phyloP scores from a whole-genome alignment of 2,329 filamentous ascomycete species.

The Rhinocladiella similis region DNA sequence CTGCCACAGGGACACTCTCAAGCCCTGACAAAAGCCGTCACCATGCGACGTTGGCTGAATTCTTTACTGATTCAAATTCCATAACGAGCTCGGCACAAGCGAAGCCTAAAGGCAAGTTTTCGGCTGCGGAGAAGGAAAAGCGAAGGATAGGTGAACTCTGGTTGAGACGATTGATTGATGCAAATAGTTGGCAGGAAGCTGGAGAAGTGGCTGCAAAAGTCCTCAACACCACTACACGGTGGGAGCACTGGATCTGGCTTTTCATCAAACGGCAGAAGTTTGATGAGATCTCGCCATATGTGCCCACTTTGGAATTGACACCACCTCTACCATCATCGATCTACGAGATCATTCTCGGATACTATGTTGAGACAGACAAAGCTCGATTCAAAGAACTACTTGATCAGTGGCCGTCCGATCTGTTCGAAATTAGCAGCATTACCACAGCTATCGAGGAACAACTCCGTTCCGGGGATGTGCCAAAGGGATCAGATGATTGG shows the following conservation, averaged over 20 bases:
- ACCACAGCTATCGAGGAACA: slow-evolving; percentile 79
- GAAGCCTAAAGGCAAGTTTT: slow-evolving; percentile 43
- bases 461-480: slow-evolving; percentile 67
- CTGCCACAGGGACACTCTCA: slow-evolving; percentile 31
- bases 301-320: slow-evolving; percentile 74
- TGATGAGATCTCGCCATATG: slow-evolving; percentile 82
- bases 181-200: slow-evolving; percentile 73
- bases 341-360: slow-evolving; percentile 84
- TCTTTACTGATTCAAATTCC: slow-evolving; percentile 70
- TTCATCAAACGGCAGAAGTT: slow-evolving; percentile 85
- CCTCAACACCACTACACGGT: slow-evolving; percentile 73
- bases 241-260: slow-evolving; percentile 95
- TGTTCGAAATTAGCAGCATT: slow-evolving; percentile 78
- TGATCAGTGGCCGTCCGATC: slow-evolving; percentile 77
- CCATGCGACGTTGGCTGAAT: slow-evolving; percentile 58
- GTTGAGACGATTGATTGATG: slow-evolving; percentile 80
- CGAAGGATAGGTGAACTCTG: slow-evolving; percentile 87
- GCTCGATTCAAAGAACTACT: slow-evolving; percentile 74
- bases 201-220: slow-evolving; percentile 82
- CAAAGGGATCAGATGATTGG: slow-evolving; percentile 83
- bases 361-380: slow-evolving; percentile 82
- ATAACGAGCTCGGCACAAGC: slow-evolving; percentile 59
- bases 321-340: slow-evolving; percentile 78
- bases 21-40: slow-evolving; percentile 36
- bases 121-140: slow-evolving; percentile 80